Conservation (phyloP, 164 flowering plant species). For the Cinnamomum micranthum region DNA sequence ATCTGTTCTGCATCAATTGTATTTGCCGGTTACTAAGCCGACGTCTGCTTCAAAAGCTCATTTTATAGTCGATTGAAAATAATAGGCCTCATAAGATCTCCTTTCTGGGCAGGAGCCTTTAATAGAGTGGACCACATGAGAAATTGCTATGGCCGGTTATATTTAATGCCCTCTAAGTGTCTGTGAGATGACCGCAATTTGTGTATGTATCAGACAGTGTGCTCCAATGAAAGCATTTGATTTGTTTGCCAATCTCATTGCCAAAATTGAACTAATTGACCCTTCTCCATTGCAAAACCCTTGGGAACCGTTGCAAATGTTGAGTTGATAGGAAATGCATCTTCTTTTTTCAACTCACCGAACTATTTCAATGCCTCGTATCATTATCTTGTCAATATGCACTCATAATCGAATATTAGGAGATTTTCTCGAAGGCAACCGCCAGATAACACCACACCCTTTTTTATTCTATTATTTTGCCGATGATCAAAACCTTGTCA, state of each 20-base stretch:
- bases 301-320: not conserved
- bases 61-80: not conserved
- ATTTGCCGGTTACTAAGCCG: not conserved
- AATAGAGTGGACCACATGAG: not conserved
- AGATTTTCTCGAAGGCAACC: slow-evolving; percentile 4
- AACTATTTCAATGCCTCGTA: slow-evolving; percentile 2
- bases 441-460: not conserved
- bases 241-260: not conserved
- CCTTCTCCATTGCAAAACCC: slow-evolving; percentile 4
- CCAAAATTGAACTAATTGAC: not conserved
- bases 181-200: slow-evolving; percentile 19
- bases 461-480: slow-evolving; percentile 7
- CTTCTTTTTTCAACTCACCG: not conserved
- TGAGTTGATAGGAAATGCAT: not conserved
- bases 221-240: slow-evolving; percentile 3
- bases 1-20: slow-evolving; percentile 5
- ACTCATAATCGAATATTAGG: slow-evolving; percentile 7
- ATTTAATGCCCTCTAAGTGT: not conserved
- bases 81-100: not conserved
- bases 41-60: slow-evolving; percentile 1
- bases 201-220: slow-evolving; percentile 26
- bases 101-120: not conserved
- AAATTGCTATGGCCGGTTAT: not conserved
- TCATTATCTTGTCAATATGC: not conserved
- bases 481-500: slow-evolving; percentile 2